Percentiles rank a stretch among this genome's conserved stretches.
Conservation (phyloP, 768 basidiomycete genomes). For the Russula dissimulans region DNA sequence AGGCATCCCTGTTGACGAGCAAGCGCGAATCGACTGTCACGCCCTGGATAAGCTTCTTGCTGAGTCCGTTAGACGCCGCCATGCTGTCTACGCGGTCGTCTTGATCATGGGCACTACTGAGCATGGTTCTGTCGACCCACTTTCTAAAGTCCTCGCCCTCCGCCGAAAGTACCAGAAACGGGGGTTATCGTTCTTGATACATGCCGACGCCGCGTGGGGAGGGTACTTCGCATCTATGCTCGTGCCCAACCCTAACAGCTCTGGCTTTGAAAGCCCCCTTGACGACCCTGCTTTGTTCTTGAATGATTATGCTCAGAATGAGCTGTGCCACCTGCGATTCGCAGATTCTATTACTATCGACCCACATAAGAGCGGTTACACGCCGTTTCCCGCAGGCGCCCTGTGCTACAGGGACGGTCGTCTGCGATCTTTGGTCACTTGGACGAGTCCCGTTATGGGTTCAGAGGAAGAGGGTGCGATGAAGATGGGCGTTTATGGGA, state of each 20-base stretch:
- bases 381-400: constrained; percentile 36
- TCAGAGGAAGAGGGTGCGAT: constrained; percentile 22
- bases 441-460: constrained; percentile 30
- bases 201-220: constrained; percentile 41
- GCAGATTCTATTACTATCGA: constrained; percentile 35
- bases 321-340: constrained; percentile 23
- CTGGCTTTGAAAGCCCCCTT: background rate
- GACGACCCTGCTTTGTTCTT: constrained; percentile 26
- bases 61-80: constrained; percentile 26
- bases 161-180: constrained; percentile 26
- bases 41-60: constrained; percentile 25
- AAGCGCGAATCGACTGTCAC: constrained; percentile 29
- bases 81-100: constrained; percentile 35
- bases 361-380: constrained; percentile 38
- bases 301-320: constrained; percentile 23
- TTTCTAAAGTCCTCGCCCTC: constrained; percentile 30
- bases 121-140: constrained; percentile 36
- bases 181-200: constrained; percentile 34
- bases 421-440: constrained; percentile 31
- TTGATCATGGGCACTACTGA: constrained; percentile 38
- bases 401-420: constrained; percentile 34
- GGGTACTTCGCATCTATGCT: constrained; percentile 35
- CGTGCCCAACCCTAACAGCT: constrained; percentile 9
- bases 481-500: constrained; percentile 37
- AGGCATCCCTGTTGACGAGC: constrained; percentile 28